Evolutionary conservation across 495 filamentous ascomycete species (phyloP), one percentile per base, ranked within the genome.

Genomic region (Delitschia confertaspora): DNA sequence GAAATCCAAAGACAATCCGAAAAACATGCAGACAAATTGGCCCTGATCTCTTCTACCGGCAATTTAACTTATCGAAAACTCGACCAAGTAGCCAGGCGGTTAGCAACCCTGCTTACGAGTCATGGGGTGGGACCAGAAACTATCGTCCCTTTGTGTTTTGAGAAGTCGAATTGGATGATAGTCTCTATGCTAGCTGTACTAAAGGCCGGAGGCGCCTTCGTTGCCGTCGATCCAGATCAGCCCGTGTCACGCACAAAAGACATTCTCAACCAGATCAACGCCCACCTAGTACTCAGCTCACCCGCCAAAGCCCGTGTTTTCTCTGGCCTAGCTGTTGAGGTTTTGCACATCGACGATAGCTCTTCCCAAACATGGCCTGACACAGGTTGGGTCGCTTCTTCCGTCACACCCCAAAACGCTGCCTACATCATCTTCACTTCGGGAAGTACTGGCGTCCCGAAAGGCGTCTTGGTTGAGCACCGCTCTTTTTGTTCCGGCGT

Each of bases 61-160:
- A 38, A 21, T 20, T 48, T 37, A 29, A 56, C 53, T 16, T 56
- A 44, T 26, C 24, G 33, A 9, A 43, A 56, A 24, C 43, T 56
- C 24, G 18, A 47, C 16, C 14, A 43, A 8, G 22, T 48, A 39
- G 38, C 53, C 7, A 45, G 38, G 10, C 37, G 33, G 18, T 41
- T 56, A 18, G 49, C 54, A 13, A 39, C 46, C 10, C 25, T 43
- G 21, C 33, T 57, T 6, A 23, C 38, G 6, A 27, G 19, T 8
- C 32, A 63, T 2, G 71, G 73, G 1, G 66, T 76, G 13, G 61
- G 66, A 0, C 62, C 69, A 1, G 71, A 71, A 55, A 55, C 51
- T 16, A 59, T 69, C 14, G 71, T 79, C 30, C 68, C 66, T 2
- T 59, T 74, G 18, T 73, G 67, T 45, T 76, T 78, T 29, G 67